Evolutionary conservation across 1,284 basidiomycete species (phyloP).

Genomic region (Butyriboletus appendiculatus): DNA sequence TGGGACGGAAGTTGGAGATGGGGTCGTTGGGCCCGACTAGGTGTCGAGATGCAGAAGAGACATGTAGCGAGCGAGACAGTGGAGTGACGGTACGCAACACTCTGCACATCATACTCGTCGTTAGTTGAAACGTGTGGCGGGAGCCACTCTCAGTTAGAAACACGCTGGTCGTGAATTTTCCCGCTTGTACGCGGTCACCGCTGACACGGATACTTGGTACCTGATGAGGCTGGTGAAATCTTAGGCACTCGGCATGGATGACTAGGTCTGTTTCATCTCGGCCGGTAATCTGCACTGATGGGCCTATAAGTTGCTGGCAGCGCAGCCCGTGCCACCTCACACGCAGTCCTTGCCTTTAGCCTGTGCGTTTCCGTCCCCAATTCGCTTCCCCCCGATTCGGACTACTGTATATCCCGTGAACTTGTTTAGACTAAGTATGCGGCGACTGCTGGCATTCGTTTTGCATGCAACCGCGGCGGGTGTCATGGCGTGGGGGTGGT

Average conservation of each 20-base stretch:
- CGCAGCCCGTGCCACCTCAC: not conserved
- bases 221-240: no score
- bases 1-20: slow-evolving; percentile 73
- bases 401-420: not conserved
- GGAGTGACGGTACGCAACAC: not conserved
- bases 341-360: not conserved
- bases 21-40: slow-evolving; percentile 74
- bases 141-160: not conserved
- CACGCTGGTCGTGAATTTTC: not conserved
- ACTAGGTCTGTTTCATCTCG: no score
- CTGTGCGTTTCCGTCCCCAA: not conserved
- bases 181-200: no score
- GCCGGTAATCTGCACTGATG: no score
- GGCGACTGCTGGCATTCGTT: slow-evolving; percentile 13
- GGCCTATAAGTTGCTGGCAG: not conserved
- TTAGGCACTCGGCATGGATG: no score
- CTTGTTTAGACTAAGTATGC: slow-evolving; percentile 9
- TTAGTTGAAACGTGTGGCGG: not conserved
- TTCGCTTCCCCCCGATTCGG: not conserved
- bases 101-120: not conserved
- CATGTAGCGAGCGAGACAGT: slow-evolving; percentile 41
- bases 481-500: slow-evolving; percentile 52
- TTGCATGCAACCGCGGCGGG: slow-evolving; percentile 45
- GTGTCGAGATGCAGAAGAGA: slow-evolving; percentile 41
- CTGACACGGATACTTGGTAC: no score